A percentile compares a stretch with the other conserved stretches of the same genome.
phyloP scores from a whole-genome alignment of 768 basidiomycete species.

The Albatrellus ellisii region DNA sequence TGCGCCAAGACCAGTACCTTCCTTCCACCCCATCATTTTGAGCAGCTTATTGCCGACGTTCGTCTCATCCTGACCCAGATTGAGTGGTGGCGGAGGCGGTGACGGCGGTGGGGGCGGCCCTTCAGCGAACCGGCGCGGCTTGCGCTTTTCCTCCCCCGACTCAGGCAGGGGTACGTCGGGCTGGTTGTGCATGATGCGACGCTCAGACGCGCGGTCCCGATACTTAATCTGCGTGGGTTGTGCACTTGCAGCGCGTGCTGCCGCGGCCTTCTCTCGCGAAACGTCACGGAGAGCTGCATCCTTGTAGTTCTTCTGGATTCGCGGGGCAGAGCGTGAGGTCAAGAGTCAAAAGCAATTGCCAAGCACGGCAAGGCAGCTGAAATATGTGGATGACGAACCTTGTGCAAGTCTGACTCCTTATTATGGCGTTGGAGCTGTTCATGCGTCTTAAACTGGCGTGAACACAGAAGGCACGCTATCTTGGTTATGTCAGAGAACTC shows the following conservation, averaged over 20 bases:
- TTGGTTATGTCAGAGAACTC: conserved; percentile 71
- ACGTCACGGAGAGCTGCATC: conserved; percentile 60
- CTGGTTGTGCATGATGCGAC: conserved; percentile 84
- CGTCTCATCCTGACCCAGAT: conserved; percentile 66
- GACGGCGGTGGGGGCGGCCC: conserved; percentile 48
- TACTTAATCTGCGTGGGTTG: conserved; percentile 58
- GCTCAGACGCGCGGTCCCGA: conserved; percentile 88
- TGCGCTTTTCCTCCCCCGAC: conserved; percentile 28
- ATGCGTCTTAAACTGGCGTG: conserved; percentile 81
- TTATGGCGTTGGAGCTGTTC: conserved; percentile 86
- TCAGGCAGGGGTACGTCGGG: conserved; percentile 67
- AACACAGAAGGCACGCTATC: conserved; percentile 80
- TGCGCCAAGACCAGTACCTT: conserved; percentile 77
- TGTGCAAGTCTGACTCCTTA: conserved; percentile 90
- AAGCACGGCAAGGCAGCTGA: not conserved
- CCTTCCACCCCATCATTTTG: conserved; percentile 98
- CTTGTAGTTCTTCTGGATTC: conserved; percentile 68
- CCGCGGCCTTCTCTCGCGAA: conserved; percentile 52
- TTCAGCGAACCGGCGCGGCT: conserved; percentile 38
- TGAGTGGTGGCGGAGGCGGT: conserved; percentile 48
- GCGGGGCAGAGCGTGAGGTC: not conserved
- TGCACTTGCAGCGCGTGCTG: conserved; percentile 26
- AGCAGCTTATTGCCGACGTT: conserved; percentile 90
- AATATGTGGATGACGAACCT: conserved; percentile 38
- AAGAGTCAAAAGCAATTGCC: not conserved